Percentiles rank a stretch among this genome's conserved stretches.
These are phyloP conservation scores for Histomonas meleagridis DNA, from an alignment of 208 protist species.

Conservation along the genomic window DNA sequence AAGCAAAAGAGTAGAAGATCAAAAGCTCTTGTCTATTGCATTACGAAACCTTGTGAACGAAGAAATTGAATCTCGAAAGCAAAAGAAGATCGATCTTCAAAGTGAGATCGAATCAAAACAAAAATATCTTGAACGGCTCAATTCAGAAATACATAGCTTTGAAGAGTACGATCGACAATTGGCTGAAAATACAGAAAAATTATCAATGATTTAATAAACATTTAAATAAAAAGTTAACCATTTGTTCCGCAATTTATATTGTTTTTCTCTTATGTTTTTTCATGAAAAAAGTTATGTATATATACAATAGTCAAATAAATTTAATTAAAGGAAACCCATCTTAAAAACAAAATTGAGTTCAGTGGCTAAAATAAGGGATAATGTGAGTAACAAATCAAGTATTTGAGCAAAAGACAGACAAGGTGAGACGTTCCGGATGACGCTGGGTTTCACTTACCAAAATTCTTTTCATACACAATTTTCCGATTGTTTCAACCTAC, in stretches of 20 bases:
- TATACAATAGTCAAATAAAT: no score
- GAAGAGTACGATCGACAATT: not conserved
- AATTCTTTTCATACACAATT: no score
- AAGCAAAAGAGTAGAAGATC: not conserved
- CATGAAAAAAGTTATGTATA: no score
- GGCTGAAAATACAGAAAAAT: not conserved
- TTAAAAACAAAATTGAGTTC: no score
- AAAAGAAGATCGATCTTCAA: not conserved
- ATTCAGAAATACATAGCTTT: not conserved
- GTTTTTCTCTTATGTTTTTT: not conserved
- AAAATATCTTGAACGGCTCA: not conserved
- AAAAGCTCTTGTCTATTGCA: not conserved
- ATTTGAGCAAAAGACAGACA: no score
- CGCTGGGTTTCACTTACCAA: no score
- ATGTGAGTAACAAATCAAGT: no score
- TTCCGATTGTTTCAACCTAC: no score
- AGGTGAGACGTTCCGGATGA: no score
- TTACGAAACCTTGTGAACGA: not conserved
- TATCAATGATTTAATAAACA: not conserved
- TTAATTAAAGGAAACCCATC: no score
- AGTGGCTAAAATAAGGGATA: no score
- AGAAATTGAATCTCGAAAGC: not conserved
- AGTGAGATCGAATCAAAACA: not conserved
- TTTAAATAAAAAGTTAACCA: not conserved
- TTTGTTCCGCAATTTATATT: not conserved